These are phyloP conservation scores for Sarocladium brachiariae DNA, from an alignment of 2,329 filamentous ascomycete genomes.

Conservation along the genomic window DNA sequence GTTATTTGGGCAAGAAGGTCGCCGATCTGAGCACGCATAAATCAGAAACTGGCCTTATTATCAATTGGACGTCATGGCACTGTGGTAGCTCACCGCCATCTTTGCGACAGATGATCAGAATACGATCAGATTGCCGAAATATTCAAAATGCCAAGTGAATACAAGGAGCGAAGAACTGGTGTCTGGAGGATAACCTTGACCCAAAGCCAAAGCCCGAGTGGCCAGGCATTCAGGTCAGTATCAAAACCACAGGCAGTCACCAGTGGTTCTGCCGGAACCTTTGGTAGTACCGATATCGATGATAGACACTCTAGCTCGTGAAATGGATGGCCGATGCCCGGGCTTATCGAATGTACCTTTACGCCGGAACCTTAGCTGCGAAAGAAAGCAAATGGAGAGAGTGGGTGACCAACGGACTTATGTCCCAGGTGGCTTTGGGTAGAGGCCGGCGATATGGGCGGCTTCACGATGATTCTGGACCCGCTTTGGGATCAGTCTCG, in stretches of 20 bases:
- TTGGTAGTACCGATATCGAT: not conserved
- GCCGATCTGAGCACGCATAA: too few species aligned
- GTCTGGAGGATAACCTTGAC: not conserved
- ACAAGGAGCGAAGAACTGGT: not conserved
- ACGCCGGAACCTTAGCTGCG: too few species aligned
- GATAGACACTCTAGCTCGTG: not conserved
- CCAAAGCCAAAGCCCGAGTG: slow-evolving; percentile 3
- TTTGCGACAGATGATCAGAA: not conserved
- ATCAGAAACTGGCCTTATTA: too few species aligned
- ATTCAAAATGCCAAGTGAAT: not conserved
- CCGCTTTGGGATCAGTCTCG: slow-evolving; percentile 2
- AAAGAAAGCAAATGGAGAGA: too few species aligned
- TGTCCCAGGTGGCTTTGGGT: not conserved
- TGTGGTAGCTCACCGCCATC: slow-evolving; percentile 12
- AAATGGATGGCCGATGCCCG: too few species aligned
- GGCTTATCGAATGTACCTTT: too few species aligned
- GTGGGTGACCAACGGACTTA: slow-evolving; percentile 12
- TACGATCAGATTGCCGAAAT: not conserved
- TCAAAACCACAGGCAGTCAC: not conserved
- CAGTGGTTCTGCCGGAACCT: not conserved
- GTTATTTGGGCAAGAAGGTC: slow-evolving; percentile 57
- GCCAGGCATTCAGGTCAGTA: slow-evolving; percentile 7
- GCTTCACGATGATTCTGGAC: slow-evolving; percentile 3
- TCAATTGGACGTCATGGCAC: too few species aligned
- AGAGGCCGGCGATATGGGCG: not conserved